Evolutionary conservation across 768 basidiomycete species (phyloP), one percentile per base, ranked within the genome.

Genomic region (Tephrocybe sp.): DNA sequence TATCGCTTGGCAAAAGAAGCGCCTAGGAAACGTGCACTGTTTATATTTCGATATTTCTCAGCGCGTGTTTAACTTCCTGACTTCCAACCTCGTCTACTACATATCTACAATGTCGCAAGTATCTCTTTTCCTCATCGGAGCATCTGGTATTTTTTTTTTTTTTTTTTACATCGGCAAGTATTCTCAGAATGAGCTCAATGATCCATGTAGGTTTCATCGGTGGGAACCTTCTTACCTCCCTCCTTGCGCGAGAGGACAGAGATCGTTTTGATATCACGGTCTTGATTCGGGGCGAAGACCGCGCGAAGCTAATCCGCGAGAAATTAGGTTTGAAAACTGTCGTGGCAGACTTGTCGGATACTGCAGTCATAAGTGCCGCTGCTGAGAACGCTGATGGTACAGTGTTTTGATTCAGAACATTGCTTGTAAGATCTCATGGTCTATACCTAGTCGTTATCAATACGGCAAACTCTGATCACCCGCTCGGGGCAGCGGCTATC

Each of bases 341-440:
- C 14, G 52, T 57, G n/a, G 46, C 48, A 33, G 56, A 57, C 19
- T 39, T 57, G 31, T 53, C 52, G 8, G 52, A 53, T 13, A 30
- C 11, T 12, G 42, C 33, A 14, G n/a, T 53, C 22, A 23, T 57
- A 13, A 41, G 26, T 23, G 52, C 56, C 30, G 52, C 52, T 13
- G 56, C 56, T 20, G 56, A 57, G 36, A 51, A 53, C 20, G 52
- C 56, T 3, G 56, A 57, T 48, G 52, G 56, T 57, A 41, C 5
- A n/a, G 4, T 41, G 17, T 49, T 9, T 16, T 2, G 9, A 16
- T 20, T 8, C 7, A 19, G 10, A 1, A 13, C 33, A n/a, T 26
- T 33, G 16, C 13, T 33, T n/a, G 11, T 5, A 13, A 39, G 14
- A 40, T 3, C 14, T 43, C 20, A 5, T 20, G 16, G 14, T 34